Conservation (phyloP, 2,329 filamentous ascomycete species). For the Monosporascus sp. region DNA sequence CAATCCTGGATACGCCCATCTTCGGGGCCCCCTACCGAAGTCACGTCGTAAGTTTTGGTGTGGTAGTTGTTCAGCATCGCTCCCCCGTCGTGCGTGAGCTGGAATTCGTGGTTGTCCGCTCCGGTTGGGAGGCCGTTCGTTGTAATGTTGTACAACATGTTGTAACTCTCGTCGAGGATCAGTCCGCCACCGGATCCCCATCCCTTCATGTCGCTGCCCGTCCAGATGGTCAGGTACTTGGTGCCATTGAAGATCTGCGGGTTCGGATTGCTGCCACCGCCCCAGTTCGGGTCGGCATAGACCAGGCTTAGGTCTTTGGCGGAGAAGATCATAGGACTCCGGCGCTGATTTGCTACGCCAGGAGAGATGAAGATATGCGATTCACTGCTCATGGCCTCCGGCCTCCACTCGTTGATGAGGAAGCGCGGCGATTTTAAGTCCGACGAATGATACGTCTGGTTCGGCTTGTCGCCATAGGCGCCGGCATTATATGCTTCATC, state of each 20-base stretch:
- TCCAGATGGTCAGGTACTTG: constrained; percentile 1
- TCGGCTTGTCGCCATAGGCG: background rate
- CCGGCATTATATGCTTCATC: background rate
- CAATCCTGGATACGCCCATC: constrained; percentile 6
- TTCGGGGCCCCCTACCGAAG: constrained; percentile 3
- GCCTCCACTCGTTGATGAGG: background rate
- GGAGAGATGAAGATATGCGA: constrained; percentile 1
- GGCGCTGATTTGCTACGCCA: background rate
- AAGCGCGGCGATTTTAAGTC: background rate
- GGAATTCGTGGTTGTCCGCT: constrained; percentile 10
- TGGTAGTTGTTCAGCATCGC: constrained; percentile 6
- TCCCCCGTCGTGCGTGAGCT: constrained; percentile 6
- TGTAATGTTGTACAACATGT: background rate
- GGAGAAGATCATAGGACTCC: constrained; percentile 1
- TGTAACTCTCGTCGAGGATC: background rate
- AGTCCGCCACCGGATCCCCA: background rate
- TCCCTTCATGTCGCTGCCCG: background rate
- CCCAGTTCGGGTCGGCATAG: background rate
- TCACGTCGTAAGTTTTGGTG: constrained; percentile 2
- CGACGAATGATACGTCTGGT: background rate
- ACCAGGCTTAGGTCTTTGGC: constrained; percentile 2
- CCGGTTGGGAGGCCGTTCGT: background rate
- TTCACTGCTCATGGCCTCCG: background rate
- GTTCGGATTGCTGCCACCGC: background rate
- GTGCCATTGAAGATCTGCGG: constrained; percentile 1